Evolutionary conservation across 345 rosid genomes (phyloP).

Genomic region (Citrus australasica): DNA sequence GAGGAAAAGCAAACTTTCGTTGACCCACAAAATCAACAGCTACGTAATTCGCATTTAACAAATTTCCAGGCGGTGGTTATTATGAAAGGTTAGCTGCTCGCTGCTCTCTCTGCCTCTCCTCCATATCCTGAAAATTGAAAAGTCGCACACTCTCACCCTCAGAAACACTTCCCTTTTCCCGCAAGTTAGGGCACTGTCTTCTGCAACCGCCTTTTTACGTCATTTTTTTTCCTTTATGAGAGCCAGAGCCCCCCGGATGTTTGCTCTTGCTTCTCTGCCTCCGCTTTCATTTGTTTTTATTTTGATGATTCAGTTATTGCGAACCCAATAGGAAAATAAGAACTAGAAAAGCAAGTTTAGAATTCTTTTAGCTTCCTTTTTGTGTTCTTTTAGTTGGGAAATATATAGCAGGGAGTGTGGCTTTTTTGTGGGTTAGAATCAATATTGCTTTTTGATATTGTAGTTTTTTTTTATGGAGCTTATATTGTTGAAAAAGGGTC

Average conservation of each 20-base stretch:
- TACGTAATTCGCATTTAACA: neutral
- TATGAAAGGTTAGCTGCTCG: neutral
- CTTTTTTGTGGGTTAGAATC: neutral
- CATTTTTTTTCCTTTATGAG: neutral
- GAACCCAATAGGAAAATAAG: neutral
- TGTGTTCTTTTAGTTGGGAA: neutral
- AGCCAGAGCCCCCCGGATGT: neutral
- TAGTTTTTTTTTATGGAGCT: slow-evolving; percentile 43
- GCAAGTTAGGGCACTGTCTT: slow-evolving; percentile 14
- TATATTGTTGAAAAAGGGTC: slow-evolving; percentile 39
- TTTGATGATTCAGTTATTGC: neutral
- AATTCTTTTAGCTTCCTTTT: neutral
- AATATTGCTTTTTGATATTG: neutral
- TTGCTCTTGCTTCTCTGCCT: slow-evolving; percentile 1
- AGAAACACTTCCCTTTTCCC: slow-evolving; percentile 1
- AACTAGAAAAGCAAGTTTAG: neutral
- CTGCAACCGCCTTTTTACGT: slow-evolving; percentile 26
- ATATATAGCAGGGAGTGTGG: neutral
- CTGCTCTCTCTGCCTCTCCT: slow-evolving; percentile 6
- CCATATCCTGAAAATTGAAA: neutral
- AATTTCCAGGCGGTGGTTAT: slow-evolving; percentile 10
- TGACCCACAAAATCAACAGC: neutral
- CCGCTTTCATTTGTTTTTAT: neutral
- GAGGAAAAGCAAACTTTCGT: neutral
- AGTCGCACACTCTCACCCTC: neutral